These are phyloP conservation scores for Cryptococcus neoformans DNA, from an alignment of 1,284 basidiomycete species.

Conservation along the genomic window DNA sequence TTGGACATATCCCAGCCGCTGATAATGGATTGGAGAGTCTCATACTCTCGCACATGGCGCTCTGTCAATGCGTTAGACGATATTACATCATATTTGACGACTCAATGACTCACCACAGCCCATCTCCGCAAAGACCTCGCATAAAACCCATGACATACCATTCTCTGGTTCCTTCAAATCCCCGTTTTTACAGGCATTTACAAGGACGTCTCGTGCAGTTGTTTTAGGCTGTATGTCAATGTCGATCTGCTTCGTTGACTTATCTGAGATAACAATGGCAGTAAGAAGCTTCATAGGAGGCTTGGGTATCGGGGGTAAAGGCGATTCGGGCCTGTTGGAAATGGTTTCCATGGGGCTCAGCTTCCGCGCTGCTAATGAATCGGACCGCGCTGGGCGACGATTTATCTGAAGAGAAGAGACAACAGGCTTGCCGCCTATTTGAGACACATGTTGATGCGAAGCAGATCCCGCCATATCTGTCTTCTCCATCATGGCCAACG, in stretches of 20 bases:
- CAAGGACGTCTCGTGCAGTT: conserved; percentile 37
- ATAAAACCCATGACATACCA: conserved; percentile 39
- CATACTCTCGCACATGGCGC: conserved; percentile 78
- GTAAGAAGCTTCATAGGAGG: too few relatives aligned
- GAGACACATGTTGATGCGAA: too few relatives aligned
- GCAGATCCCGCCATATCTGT: too few relatives aligned
- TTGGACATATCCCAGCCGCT: conserved; percentile 78
- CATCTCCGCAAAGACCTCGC: conserved; percentile 43
- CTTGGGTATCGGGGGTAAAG: too few relatives aligned
- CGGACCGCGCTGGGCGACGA: too few relatives aligned
- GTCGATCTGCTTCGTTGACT: conserved; percentile 12
- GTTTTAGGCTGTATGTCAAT: conserved; percentile 37
- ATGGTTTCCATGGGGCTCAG: too few relatives aligned
- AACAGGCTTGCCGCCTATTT: too few relatives aligned
- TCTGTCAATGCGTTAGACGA: conserved; percentile 54
- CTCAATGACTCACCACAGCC: conserved; percentile 34
- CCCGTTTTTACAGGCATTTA: conserved; percentile 15
- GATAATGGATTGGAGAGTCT: conserved; percentile 67
- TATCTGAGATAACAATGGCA: too few relatives aligned
- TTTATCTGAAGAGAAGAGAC: too few relatives aligned
- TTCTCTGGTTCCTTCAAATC: conserved; percentile 20
- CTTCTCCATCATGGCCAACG: conserved; percentile 8
- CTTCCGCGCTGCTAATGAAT: too few relatives aligned
- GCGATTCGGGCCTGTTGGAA: too few relatives aligned
- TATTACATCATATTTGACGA: not conserved